A percentile compares a stretch with the other conserved stretches of the same genome.
These are phyloP conservation scores for Suillus plorans DNA, from an alignment of 768 basidiomycete species.

Conservation along the genomic window DNA sequence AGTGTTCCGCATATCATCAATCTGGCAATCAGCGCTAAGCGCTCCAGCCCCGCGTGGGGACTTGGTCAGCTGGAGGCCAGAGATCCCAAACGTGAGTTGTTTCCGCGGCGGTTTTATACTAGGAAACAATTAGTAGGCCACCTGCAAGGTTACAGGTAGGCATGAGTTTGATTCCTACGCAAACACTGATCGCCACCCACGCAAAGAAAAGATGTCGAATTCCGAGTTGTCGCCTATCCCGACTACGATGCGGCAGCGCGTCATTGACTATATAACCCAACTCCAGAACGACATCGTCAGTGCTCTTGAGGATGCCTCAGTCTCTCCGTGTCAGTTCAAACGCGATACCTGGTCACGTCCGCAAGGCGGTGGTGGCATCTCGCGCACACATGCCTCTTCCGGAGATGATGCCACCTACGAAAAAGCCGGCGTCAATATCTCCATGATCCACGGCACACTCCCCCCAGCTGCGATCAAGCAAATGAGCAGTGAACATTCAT, in stretches of 20 bases:
- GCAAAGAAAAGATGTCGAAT: not conserved
- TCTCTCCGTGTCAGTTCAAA: slow-evolving; percentile 12
- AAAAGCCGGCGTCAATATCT: slow-evolving; percentile 22
- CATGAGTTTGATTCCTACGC: not conserved
- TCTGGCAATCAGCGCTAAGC: too few relatives aligned
- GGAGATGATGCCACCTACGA: slow-evolving; percentile 17
- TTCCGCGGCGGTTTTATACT: not conserved
- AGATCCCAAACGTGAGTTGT: not conserved
- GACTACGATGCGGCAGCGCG: not conserved
- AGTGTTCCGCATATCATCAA: too few relatives aligned
- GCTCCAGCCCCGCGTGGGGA: not conserved
- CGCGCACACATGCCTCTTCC: slow-evolving; percentile 16
- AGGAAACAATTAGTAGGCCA: not conserved
- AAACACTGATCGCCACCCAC: not conserved
- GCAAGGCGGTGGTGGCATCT: slow-evolving; percentile 19
- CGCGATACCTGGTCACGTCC: slow-evolving; percentile 17
- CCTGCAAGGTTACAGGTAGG: not conserved
- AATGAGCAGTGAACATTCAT: slow-evolving; percentile 20
- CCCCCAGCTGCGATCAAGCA: slow-evolving; percentile 21
- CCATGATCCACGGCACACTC: slow-evolving; percentile 18
- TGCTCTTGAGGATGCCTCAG: slow-evolving; percentile 18
- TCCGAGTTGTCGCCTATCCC: not conserved
- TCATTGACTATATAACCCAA: slow-evolving; percentile 7
- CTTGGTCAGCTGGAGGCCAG: not conserved
- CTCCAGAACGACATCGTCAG: slow-evolving; percentile 23